Evolutionary conservation across 108 stramenopile genomes (phyloP), one percentile per base, ranked within the genome.

Genomic region (Schizochytrium sp.): DNA sequence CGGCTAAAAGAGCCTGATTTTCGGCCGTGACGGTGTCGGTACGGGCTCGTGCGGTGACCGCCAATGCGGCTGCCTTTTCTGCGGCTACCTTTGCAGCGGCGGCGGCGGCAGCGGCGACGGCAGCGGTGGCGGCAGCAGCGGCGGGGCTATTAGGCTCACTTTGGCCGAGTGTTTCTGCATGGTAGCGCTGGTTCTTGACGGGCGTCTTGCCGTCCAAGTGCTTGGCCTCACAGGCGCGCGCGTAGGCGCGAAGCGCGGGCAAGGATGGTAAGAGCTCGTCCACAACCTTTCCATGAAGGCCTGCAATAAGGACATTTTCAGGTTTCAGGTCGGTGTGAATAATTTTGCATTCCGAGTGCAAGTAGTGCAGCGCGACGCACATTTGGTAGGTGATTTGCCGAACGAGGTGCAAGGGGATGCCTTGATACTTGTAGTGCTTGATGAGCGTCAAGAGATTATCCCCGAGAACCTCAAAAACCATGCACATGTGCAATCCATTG

Each of bases 261-360:
- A 83, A 23, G 19, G 76, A 83, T 1, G 76, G 76, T 1, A 83
- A 45, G 6, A 83, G 76, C 51, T 83, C 76, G 76, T 83, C 76
- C 6, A 83, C 51, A 0, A 83, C 51, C 51, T 83, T 83, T 6
- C 76, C 76, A 45, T 83, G 45, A 12, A 83, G 76, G 48, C 76
- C 76, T 6, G 76, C 76, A 25, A 90, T 88, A 57, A 99, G 92
- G n/a, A 98, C 95, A 89, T 99, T 99, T 89, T 99, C 98, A 8
- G 98, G 98, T 92, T 99, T 99, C 10, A 99, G 89, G 91, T 99
- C 98, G 10, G 98, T 99, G 93, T 99, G 98, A 89, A 99, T 99
- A 88, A 99, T 98, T 28, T 96, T 87, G 93, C 98, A 98, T 58
- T 95, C 93, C 23, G 96, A 88, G 91, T 98, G 98, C 21, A 99